Conservation (phyloP, 306 rosid species). For the Inga laurina region DNA sequence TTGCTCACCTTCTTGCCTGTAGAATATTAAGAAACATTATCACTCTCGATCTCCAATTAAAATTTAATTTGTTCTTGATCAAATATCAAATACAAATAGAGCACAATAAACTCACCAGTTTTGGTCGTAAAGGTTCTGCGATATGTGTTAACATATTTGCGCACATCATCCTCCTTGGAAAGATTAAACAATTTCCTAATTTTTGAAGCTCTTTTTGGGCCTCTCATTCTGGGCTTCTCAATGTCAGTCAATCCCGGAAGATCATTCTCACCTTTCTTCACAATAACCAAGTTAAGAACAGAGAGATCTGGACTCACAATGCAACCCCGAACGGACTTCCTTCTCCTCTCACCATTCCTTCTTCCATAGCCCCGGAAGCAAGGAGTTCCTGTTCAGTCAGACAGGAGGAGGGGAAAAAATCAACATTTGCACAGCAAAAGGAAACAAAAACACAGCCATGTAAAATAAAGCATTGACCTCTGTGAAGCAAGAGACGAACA, state of each 20-base stretch:
- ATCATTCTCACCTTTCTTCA: conserved; percentile 47
- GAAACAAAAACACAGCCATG: neutral
- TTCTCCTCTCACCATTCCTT: conserved; percentile 51
- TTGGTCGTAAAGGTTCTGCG: conserved; percentile 42
- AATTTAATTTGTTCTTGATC: neutral
- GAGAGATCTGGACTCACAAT: conserved; percentile 53
- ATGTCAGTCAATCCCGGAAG: conserved; percentile 45
- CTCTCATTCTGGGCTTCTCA: conserved; percentile 55
- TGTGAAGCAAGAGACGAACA: conserved; percentile 45
- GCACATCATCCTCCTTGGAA: conserved; percentile 49
- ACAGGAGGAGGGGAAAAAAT: too few species aligned
- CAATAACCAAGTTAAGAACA: conserved; percentile 47
- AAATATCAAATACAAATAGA: neutral
- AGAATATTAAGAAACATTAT: neutral
- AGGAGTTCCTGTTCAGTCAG: conserved; percentile 34
- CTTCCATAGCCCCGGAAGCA: conserved; percentile 50
- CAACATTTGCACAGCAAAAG: neutral
- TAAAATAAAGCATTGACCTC: conserved; percentile 29
- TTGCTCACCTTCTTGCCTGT: conserved; percentile 50
- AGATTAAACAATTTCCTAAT: conserved; percentile 45
- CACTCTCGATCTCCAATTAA: too few species aligned
- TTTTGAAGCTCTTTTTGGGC: conserved; percentile 50
- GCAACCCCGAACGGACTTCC: conserved; percentile 50
- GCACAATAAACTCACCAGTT: conserved; percentile 22
- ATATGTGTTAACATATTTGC: conserved; percentile 49